Evolutionary conservation across 192 early-diverging fungal species (phyloP), one percentile per base, ranked within the genome.

Genomic region (Coemansia sp.): DNA sequence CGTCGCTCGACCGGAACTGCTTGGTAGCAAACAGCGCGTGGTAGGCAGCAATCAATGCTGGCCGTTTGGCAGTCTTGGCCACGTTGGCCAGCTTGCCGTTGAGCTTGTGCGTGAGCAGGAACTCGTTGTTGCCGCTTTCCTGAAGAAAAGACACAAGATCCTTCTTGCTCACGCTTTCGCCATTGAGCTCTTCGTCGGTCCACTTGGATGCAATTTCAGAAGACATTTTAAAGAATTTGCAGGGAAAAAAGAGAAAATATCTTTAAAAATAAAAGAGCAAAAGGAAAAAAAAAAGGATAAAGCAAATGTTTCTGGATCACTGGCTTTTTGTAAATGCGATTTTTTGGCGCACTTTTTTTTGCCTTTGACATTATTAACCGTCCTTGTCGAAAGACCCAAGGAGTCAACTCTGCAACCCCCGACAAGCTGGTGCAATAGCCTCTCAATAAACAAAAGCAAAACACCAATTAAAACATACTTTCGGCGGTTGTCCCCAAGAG

Each of bases 141-240:
- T 92, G 91, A 37, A 93, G 70, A 68, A 84, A 91, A 22, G 75
- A 72, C 33, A 88, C 83, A 32, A 93, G 81, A 52, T 91, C 90
- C 81, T 91, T 91, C 72, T 91, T 91, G 73, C 87, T 86, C 51
- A 93, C 88, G 41, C 67, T 70, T 68, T 92, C 90, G 20, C 86
- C 78, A 38, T 69, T 76, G 33, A 91, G 73, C 71, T 93, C 83
- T 59, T 83, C 90, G 55, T 51, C 73, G 18, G 88, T 90, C 91
- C 91, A 93, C 57, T 69, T 78, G 15, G 65, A 64, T 12, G 66
- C 65, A 62, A 81, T 61, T 65, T 72, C 61, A 12, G 56, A 14
- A 35, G 63, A 56, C 71, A 78, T 78, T 68, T 57, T 63, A 33
- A 45, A 32, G 43, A 28, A 56, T 33, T 11, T 7, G 22, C 33